Conservation (phyloP, 1,284 basidiomycete species). For the Sporisorium scitamineum region DNA sequence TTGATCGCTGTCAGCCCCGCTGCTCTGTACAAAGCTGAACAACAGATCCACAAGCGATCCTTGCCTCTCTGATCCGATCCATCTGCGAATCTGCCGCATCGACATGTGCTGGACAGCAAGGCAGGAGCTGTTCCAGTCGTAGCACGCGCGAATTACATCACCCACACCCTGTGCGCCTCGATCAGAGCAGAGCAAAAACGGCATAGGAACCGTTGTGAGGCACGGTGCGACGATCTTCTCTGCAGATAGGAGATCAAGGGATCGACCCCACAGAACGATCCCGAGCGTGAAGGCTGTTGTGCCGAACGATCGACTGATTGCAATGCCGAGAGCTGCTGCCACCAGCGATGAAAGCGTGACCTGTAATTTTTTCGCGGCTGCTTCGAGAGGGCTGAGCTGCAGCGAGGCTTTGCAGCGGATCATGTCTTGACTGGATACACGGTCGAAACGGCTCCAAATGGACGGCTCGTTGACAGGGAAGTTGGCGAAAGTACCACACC, state of each 20-base stretch:
- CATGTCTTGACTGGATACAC: background rate
- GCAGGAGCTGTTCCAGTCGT: conserved; percentile 15
- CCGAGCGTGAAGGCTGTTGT: conserved; percentile 15
- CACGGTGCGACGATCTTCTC: conserved; percentile 11
- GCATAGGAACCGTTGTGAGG: conserved; percentile 13
- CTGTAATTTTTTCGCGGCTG: conserved; percentile 4
- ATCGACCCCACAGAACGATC: conserved; percentile 14
- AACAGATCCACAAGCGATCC: conserved; percentile 11
- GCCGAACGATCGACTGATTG: conserved; percentile 3
- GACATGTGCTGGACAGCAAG: conserved; percentile 17
- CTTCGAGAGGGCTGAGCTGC: conserved; percentile 6
- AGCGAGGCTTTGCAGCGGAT: conserved; percentile 7
- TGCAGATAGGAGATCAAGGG: conserved; percentile 11
- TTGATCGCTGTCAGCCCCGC: background rate
- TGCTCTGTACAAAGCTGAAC: conserved; percentile 25
- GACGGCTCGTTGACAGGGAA: conserved; percentile 11
- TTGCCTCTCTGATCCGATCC: conserved; percentile 13
- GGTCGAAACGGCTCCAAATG: background rate
- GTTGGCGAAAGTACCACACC: conserved; percentile 11
- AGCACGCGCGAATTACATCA: conserved; percentile 4
- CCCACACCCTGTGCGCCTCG: background rate
- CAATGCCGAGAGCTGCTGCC: conserved; percentile 9
- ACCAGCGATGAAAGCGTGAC: conserved; percentile 13
- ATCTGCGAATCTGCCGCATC: conserved; percentile 19
- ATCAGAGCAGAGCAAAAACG: conserved; percentile 1